These are phyloP conservation scores for Leptodermis oblonga DNA, from an alignment of 257 asterid genomes.

Conservation along the genomic window DNA sequence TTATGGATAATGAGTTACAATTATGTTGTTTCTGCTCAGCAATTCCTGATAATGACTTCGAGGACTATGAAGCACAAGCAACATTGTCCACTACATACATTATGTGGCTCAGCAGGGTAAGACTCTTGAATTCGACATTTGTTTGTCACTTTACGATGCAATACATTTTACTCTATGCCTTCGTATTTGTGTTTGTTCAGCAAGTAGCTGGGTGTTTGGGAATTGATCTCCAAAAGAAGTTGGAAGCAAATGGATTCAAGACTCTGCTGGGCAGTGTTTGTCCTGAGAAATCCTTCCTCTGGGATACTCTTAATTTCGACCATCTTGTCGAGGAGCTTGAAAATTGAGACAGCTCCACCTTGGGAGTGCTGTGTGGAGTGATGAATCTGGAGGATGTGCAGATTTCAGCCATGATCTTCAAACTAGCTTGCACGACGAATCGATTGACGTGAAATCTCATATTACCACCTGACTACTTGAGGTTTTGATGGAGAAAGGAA, in stretches of 20 bases:
- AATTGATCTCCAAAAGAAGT: constrained; percentile 38
- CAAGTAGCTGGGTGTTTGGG: constrained; percentile 46
- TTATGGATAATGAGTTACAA: constrained; percentile 45
- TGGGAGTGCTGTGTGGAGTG: neutral
- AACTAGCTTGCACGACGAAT: neutral
- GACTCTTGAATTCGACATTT: neutral
- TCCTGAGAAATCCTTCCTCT: constrained; percentile 51
- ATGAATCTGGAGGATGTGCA: neutral
- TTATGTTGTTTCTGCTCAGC: constrained; percentile 46
- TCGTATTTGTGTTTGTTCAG: constrained; percentile 28
- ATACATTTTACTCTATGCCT: neutral
- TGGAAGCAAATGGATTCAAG: constrained; percentile 36
- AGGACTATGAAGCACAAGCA: constrained; percentile 79
- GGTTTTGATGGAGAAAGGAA: no score
- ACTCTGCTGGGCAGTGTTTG: constrained; percentile 26
- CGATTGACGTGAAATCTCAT: no score
- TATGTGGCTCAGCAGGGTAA: constrained; percentile 79
- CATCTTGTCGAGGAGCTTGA: neutral
- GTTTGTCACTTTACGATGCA: neutral
- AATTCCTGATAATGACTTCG: constrained; percentile 57
- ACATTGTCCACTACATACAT: constrained; percentile 64
- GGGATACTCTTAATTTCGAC: constrained; percentile 37
- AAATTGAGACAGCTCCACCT: neutral
- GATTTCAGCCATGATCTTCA: neutral
- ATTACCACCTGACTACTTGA: no score